Evolutionary conservation across 164 flowering plant species (phyloP), one percentile per base, ranked within the genome.

Genomic region (Macadamia integrifolia): DNA sequence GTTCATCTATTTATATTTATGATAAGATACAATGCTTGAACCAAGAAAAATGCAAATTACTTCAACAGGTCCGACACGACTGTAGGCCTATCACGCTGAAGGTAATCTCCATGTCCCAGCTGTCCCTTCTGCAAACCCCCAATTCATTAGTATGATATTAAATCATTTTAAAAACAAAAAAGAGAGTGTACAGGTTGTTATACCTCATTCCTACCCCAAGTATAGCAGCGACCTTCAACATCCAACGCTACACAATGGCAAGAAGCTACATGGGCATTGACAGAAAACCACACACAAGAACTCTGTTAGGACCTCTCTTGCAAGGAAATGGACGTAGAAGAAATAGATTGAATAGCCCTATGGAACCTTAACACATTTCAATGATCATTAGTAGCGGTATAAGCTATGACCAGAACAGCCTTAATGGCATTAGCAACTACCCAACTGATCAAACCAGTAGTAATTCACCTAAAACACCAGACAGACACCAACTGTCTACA

Each of bases 141-240:
- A 62, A 23, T 61, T 66, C 61, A 68, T 43, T 0, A 72, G 46
- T 49, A 60, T 9, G 48, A 48, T 6, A 31, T 49, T 29, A 35
- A 2, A 2, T 35, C 40, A 35, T 35, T 71, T 31, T 32, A 3
- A 53, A 43, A 9, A 2, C 23, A 23, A 35, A 61, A 28, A 60
- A 57, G 40, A 35, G 40, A 2, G n/a, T 2, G n/a, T 13, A 62
- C 28, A 23, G 48, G 9, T 13, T 42, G 14, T 11, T 78, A 69
- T 80, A 77, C 99, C 86, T 89, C 94, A 75, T 95, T 95, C 57
- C 96, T 82, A 43, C 99, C 99, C 99, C 99, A 95, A 0, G 99
- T 95, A 71, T 92, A 95, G 79, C 96, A 91, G 31, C 94, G 92
- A 32, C 99, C 99, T 69, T 89, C 89, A 40, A 83, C 93, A 79